These are phyloP conservation scores for Fomitopsis schrenkii DNA, from an alignment of 1,284 basidiomycete species.

Conservation along the genomic window DNA sequence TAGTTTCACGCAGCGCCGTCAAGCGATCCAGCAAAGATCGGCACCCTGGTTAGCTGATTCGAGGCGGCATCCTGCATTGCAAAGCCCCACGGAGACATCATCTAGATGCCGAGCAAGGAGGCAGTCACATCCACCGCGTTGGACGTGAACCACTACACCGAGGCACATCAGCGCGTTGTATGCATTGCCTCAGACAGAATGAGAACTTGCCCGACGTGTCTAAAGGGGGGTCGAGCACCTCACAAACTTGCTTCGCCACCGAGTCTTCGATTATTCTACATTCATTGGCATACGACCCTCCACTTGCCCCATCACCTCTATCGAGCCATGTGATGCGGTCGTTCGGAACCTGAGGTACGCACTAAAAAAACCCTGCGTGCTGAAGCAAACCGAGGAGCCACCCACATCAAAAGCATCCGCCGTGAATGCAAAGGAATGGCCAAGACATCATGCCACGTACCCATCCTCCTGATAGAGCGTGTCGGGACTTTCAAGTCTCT, in stretches of 20 bases:
- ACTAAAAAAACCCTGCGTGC: not conserved
- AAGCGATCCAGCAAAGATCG: not conserved
- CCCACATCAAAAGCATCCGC: not conserved
- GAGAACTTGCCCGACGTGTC: not conserved
- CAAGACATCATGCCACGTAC: not conserved
- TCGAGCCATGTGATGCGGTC: not conserved
- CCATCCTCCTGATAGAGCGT: not conserved
- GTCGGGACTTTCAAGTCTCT: not conserved
- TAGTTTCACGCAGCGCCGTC: not conserved
- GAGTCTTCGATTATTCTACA: not conserved
- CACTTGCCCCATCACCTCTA: not conserved
- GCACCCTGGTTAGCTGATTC: not conserved
- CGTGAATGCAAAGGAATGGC: not conserved
- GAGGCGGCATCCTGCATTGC: not conserved
- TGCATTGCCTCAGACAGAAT: not conserved
- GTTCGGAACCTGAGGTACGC: not conserved
- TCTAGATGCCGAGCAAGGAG: not conserved
- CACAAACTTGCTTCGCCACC: not conserved
- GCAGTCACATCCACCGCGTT: not conserved
- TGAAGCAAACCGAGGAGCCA: not conserved
- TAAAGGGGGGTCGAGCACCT: not conserved
- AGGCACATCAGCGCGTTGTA: not conserved
- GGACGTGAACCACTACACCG: not conserved
- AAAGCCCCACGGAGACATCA: not conserved
- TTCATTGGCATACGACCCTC: not conserved